These are phyloP conservation scores for Ophiocordyceps robertsii DNA, from an alignment of 2,329 filamentous ascomycete genomes.

Conservation along the genomic window DNA sequence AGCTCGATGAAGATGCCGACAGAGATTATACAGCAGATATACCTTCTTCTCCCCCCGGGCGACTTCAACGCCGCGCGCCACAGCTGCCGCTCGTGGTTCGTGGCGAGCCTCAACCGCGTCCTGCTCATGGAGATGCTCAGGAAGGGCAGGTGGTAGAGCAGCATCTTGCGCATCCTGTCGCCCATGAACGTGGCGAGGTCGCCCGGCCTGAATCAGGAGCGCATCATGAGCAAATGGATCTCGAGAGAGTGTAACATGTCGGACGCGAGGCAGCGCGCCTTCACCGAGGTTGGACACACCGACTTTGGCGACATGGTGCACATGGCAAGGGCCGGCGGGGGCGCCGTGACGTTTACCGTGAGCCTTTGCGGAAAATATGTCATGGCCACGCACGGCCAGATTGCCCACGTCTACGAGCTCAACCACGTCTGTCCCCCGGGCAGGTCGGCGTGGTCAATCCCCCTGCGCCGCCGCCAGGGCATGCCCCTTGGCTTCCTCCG, in stretches of 20 bases:
- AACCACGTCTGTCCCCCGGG: slow-evolving; percentile 19
- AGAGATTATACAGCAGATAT: slow-evolving; percentile 24
- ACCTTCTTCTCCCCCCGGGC: slow-evolving; percentile 15
- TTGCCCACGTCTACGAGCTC: slow-evolving; percentile 42
- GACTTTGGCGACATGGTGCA: slow-evolving; percentile 22
- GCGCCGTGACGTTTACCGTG: slow-evolving; percentile 28
- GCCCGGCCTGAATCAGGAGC: slow-evolving; percentile 12
- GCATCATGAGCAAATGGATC: slow-evolving; percentile 26
- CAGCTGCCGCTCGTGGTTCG: slow-evolving; percentile 46
- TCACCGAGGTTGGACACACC: slow-evolving; percentile 18
- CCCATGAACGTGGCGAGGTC: slow-evolving; percentile 7
- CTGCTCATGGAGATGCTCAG: slow-evolving; percentile 40
- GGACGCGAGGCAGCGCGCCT: slow-evolving; percentile 9
- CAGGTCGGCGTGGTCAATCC: slow-evolving; percentile 11
- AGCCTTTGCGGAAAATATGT: slow-evolving; percentile 47
- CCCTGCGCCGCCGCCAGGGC: slow-evolving; percentile 10
- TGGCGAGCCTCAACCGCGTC: slow-evolving; percentile 35
- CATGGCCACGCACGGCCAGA: slow-evolving; percentile 36
- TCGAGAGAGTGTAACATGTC: slow-evolving; percentile 22
- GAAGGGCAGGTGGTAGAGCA: slow-evolving; percentile 39
- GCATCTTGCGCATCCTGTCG: slow-evolving; percentile 13
- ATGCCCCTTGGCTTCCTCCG: slow-evolving; percentile 16
- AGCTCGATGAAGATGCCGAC: slow-evolving; percentile 15
- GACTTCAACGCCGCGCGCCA: slow-evolving; percentile 48
- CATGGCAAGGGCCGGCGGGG: slow-evolving; percentile 10